Evolutionary conservation across 495 filamentous ascomycete species (phyloP), one percentile per base, ranked within the genome.

Genomic region (Neurospora sublineolata): DNA sequence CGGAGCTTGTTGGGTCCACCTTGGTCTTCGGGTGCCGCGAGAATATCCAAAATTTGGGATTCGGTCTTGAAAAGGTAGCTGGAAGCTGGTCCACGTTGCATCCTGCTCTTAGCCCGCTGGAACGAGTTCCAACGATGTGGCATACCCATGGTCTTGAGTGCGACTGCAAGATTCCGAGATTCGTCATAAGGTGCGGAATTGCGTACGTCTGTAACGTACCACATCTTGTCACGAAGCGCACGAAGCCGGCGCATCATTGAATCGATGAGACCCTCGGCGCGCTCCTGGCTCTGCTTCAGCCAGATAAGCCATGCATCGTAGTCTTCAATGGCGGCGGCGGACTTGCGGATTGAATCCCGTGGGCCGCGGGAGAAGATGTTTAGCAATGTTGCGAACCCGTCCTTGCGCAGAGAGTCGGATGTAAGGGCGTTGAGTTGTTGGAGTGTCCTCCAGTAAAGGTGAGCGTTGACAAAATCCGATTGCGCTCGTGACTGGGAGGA

Each of bases 191-290:
- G 86, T 52, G 88, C 92, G 20, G 94, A 97, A 76, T 97, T 94
- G 70, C 91, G 90, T 58, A 98, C 95, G 79, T 98, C 95, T 7
- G 94, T 97, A 74, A 95, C 92, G 79, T 97, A 99, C 95, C 95
- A 99, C 93, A 97, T 97, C 84, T 98, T 98, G 79, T 96, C 91
- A 52, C 95, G 87, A 23, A 94, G 82, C 30, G 89, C 87, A 69
- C 89, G 89, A 18, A 90, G 80, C 16, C 86, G 86, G 70, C 83
- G 83, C 83, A 91, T 90, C 89, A 92, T 90, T 27, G 84, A 82
- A 67, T 91, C 88, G 71, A 90, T 88, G 1, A 84, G 82, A 14
- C 84, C 82, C 78, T 92, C 90, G 68, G 89, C 89, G 8, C 89
- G 85, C 73, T 92, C 89, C 76, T 92, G 89, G 42, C 89, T 89